Percentiles rank a stretch among this genome's conserved stretches.
phyloP scores from a whole-genome alignment of 306 rosid species.

The Trifolium dubium region DNA sequence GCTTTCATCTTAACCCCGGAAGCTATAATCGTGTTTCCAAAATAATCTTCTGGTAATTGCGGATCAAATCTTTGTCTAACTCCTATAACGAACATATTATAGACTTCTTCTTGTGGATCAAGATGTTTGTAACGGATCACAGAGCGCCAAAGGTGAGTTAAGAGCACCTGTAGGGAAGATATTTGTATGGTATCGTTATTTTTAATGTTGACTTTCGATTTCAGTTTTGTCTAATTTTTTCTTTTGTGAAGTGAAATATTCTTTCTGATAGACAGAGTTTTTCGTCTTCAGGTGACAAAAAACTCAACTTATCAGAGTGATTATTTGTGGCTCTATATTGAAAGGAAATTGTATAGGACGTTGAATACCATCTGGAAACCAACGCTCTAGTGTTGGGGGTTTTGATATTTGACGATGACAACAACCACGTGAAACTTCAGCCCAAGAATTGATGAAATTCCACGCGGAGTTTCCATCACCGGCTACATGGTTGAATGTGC shows the following conservation, averaged over 20 bases:
- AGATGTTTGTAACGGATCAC: background rate
- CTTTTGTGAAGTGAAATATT: background rate
- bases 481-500: background rate
- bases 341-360: background rate
- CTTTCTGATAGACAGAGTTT: background rate
- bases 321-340: background rate
- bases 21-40: background rate
- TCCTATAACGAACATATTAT: background rate
- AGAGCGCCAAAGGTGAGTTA: background rate
- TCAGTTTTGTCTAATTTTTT: background rate
- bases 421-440: background rate
- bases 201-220: background rate
- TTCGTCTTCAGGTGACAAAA: background rate
- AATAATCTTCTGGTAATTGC: background rate
- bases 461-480: background rate
- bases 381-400: background rate
- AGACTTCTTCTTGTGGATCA: background rate
- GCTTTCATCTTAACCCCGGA: background rate
- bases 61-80: background rate
- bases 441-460: constrained; percentile 3
- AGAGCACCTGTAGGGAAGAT: background rate
- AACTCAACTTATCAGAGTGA: background rate
- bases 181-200: background rate
- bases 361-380: background rate
- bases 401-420: background rate